Percentiles rank a stretch among this genome's conserved stretches.
These are phyloP conservation scores for Didymella pinodella DNA, from an alignment of 2,329 filamentous ascomycete genomes.

Conservation along the genomic window DNA sequence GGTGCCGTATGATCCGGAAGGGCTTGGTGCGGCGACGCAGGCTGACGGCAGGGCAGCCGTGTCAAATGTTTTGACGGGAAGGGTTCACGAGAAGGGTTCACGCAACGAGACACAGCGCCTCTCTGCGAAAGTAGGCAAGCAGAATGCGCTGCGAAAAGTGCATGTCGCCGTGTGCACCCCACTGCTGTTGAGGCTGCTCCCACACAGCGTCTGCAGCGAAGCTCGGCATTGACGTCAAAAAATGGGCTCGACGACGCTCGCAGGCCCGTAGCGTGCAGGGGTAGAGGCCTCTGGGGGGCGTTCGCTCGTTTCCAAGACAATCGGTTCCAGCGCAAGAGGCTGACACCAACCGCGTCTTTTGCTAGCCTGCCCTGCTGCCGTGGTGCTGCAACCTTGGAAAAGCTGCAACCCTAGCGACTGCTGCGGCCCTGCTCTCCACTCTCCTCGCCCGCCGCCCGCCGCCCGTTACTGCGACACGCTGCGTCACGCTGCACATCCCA, in stretches of 20 bases:
- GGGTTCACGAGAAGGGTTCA: not conserved
- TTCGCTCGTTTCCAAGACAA: conserved; percentile 15
- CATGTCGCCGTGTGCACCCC: not conserved
- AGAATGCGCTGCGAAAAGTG: not conserved
- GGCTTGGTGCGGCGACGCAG: conserved; percentile 6
- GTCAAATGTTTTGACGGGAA: not conserved
- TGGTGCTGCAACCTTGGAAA: conserved; percentile 19
- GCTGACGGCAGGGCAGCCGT: conserved; percentile 1
- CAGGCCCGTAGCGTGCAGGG: conserved; percentile 16
- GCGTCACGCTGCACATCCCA: conserved; percentile 1
- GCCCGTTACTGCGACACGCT: not conserved
- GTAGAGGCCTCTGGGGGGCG: conserved; percentile 2
- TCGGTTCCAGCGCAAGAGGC: conserved; percentile 16
- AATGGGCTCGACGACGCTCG: conserved; percentile 1
- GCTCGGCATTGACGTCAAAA: conserved; percentile 16
- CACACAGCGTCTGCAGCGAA: not conserved
- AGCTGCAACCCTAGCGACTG: conserved; percentile 6
- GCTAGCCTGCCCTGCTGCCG: conserved; percentile 2
- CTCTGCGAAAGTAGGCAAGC: not conserved
- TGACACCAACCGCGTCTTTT: conserved; percentile 17
- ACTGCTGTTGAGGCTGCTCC: conserved; percentile 10
- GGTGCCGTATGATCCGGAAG: conserved; percentile 15
- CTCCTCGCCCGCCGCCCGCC: not conserved
- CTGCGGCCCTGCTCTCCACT: conserved; percentile 8
- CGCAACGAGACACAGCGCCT: not conserved